Evolutionary conservation across 148 eudicot genomes (phyloP).

Genomic region (Vaccinium darrowii): DNA sequence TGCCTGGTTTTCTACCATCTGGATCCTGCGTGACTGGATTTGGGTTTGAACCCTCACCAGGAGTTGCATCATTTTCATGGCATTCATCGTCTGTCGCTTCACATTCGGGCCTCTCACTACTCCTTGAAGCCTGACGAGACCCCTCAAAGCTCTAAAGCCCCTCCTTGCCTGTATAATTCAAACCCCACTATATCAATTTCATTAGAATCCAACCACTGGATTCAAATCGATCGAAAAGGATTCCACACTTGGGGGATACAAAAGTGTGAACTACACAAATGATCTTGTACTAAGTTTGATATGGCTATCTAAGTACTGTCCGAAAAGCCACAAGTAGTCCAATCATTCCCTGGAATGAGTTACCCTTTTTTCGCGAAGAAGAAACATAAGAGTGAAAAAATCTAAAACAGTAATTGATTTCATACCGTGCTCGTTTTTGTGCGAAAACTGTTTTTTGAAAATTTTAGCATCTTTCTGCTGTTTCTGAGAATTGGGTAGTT

Average conservation of each 20-base stretch:
- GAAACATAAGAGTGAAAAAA: background rate
- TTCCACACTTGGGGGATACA: background rate
- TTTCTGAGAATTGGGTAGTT: background rate
- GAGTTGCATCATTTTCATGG: constrained; percentile 93
- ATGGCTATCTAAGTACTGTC: background rate
- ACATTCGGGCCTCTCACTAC: constrained; percentile 87
- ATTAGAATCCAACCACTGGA: background rate
- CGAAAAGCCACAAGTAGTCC: background rate
- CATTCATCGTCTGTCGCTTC: constrained; percentile 74
- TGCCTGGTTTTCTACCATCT: constrained; percentile 83
- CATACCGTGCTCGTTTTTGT: background rate
- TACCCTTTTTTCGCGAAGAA: background rate
- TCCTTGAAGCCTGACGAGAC: constrained; percentile 86
- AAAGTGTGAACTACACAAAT: background rate
- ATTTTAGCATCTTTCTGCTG: background rate
- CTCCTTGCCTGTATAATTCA: constrained; percentile 63
- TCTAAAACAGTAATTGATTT: background rate
- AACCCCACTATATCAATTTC: background rate
- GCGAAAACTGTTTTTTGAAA: background rate
- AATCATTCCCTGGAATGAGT: background rate
- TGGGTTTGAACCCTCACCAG: constrained; percentile 87
- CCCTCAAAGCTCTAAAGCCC: constrained; percentile 69
- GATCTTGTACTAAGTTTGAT: background rate
- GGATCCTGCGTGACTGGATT: constrained; percentile 79
- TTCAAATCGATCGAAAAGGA: background rate